Percentiles rank a stretch among this genome's conserved stretches.
Conservation (phyloP, 2,329 filamentous ascomycete species). For the Sclerotinia borealis region DNA sequence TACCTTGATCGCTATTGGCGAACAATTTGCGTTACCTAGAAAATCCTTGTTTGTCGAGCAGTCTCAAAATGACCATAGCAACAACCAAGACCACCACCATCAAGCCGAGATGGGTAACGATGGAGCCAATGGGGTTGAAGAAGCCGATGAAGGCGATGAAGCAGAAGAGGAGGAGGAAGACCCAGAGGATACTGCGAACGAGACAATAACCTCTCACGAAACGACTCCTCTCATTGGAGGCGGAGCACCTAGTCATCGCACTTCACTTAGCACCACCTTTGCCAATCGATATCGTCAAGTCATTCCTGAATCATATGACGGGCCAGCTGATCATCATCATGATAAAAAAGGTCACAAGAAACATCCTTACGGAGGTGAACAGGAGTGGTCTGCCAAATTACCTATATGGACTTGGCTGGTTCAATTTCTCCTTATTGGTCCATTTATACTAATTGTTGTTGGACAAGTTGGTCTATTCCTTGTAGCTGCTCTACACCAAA, state of each 20-base stretch:
- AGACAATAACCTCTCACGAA: constrained; percentile 36
- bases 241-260: constrained; percentile 34
- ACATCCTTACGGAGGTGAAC: constrained; percentile 61
- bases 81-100: constrained; percentile 20
- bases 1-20: constrained; percentile 67
- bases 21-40: constrained; percentile 69
- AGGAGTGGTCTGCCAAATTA: constrained; percentile 75
- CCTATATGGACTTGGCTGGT: constrained; percentile 83
- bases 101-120: constrained; percentile 31
- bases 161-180: constrained; percentile 32
- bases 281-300: constrained; percentile 42
- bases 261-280: constrained; percentile 53
- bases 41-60: constrained; percentile 64
- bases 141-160: constrained; percentile 26
- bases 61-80: constrained; percentile 45
- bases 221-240: constrained; percentile 47
- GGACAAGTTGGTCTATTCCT: constrained; percentile 71
- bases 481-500: constrained; percentile 69
- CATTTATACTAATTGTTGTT: constrained; percentile 69
- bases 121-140: constrained; percentile 35
- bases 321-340: constrained; percentile 14
- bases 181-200: background rate
- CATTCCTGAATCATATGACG: constrained; percentile 24
- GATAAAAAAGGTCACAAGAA: constrained; percentile 33
- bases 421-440: constrained; percentile 75